Evolutionary conservation across 768 basidiomycete genomes (phyloP), one percentile per base, ranked within the genome.

Genomic region (Postia placenta): DNA sequence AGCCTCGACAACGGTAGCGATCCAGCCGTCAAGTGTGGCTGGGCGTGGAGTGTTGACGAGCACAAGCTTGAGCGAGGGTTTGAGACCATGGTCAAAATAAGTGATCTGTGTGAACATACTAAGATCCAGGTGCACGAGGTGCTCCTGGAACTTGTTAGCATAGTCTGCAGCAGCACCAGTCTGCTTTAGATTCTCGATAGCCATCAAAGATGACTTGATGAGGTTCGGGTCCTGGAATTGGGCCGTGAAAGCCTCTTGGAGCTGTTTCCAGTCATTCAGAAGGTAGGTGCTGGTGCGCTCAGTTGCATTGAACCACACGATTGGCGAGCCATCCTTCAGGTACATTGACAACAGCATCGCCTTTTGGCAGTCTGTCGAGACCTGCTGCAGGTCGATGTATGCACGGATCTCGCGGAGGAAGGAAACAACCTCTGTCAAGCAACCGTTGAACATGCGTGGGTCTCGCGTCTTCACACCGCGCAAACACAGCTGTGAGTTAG

Each of bases 41-140:
- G 53, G 53, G 19, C 33, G 30, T 7, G 22, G 28, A 19, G 37
- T 26, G n/a, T 28, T 35, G 25, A 58, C 33, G 4, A 58, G 40
- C 3, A 45, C 35, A 22, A 60, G 56, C 48, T 66, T 59, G 43
- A 69, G 47, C 3, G 49, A 30, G 9, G 56, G 50, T 49, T 69
- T 68, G 37, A 69, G 57, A 12, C 65, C 57, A 5, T 60, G 51
- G 12, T 60, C 57, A 52, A 65, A 69, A 25, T 56, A 43, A 15
- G 63, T 58, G 26, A 70, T 69, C 42, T 66, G 65, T n/a, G 60
- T 68, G 27, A 61, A 49, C 2, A 69, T 60, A n/a, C 59, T 63
- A 57, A 57, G 56, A n/a, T 66, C 55, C 3, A 68, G 47, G 19
- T 67, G 55, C 30, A 45, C 47, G 23, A 60, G 42, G 35, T 60